These are phyloP conservation scores for Tephrocybe sp. DNA, from an alignment of 768 basidiomycete species.

Conservation along the genomic window DNA sequence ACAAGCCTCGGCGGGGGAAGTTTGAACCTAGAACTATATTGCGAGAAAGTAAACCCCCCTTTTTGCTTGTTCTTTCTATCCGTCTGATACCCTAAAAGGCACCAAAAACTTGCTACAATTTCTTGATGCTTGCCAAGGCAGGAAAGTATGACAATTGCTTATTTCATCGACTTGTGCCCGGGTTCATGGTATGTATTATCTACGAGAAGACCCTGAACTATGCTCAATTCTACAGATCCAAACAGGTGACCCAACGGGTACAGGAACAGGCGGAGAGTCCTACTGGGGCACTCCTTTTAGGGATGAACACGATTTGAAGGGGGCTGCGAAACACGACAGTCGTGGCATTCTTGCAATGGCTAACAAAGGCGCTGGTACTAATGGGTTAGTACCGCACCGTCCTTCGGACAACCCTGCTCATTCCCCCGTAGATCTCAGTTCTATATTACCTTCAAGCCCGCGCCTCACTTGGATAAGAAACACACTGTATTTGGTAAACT, in stretches of 20 bases:
- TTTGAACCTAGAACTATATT: slow-evolving; percentile 80
- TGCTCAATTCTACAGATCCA: slow-evolving; percentile 65
- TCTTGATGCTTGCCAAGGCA: slow-evolving; percentile 85
- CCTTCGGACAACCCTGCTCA: neutral
- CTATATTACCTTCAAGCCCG: slow-evolving; percentile 83
- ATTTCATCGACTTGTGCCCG: slow-evolving; percentile 92
- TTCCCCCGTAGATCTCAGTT: slow-evolving; percentile 72
- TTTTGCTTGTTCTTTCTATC: neutral
- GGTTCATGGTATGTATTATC: slow-evolving; percentile 74
- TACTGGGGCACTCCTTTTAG: slow-evolving; percentile 96
- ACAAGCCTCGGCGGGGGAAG: slow-evolving; percentile 88
- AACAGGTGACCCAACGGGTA: slow-evolving; percentile 96
- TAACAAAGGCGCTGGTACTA: slow-evolving; percentile 88
- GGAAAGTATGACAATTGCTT: slow-evolving; percentile 89
- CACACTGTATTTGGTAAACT: slow-evolving; percentile 97
- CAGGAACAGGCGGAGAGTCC: slow-evolving; percentile 88
- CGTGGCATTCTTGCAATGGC: slow-evolving; percentile 93
- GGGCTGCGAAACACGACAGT: slow-evolving; percentile 82
- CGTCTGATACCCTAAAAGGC: slow-evolving; percentile 50
- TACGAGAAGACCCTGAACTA: neutral
- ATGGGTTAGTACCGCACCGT: slow-evolving; percentile 52
- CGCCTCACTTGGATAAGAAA: slow-evolving; percentile 86
- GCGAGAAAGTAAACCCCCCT: slow-evolving; percentile 69
- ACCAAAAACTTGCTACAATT: slow-evolving; percentile 98
- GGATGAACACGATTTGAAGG: slow-evolving; percentile 88